Base-by-base conservation (phyloP, 2,329 filamentous ascomycete species). In the Cryphonectria parasitica region DNA sequence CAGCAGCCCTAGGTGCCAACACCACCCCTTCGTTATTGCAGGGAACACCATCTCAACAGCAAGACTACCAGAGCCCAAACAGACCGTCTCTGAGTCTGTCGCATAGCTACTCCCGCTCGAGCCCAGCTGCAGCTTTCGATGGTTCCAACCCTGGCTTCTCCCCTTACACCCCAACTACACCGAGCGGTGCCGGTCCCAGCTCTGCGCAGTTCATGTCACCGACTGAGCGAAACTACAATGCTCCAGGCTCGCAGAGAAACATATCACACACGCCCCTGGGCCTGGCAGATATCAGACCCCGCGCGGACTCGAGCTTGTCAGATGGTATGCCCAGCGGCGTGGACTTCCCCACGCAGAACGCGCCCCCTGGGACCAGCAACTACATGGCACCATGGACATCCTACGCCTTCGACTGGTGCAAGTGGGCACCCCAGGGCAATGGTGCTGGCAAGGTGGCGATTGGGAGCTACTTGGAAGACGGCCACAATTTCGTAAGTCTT, bases 401-500 rank as follows among this genome's bases (percentile, higher is more conserved):
- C 69, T 99, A 98, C 80, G 95, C 96, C 17, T 95, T 97, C 77
- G 96, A 99, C 83, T 99, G 96, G 96, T 99, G 96, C 84, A 99
- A 99, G 82, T 99, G 96, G 95, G 90, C 92, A 22, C 90, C 95
- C 2, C 89, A 94, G 77, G 90, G 82, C 76, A 90, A 90, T 75
- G 91, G 93, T 73, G 94, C 93, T 3, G 96, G 96, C 54, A 98
- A 98, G 82, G 88, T 99, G 76, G 96, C 96, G 17, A 87, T 99
- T 54, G 96, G 95, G 71, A 99, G 96, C 83, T 98, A 98, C 79
- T 84, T 98, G 66, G 96, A 99, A 82, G 96, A 99, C 81, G 95
- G 95, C 7, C 96, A 99, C 83, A 99, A 99, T 80, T 99, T 97
- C 85, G 94, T 97, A 84, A 77, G 88, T 81, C 63, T 28, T 70